Percentiles rank a stretch among this genome's conserved stretches.
These are phyloP conservation scores for Monosporozyma solicola DNA, from an alignment of 805 yeast genomes.

Conservation along the genomic window DNA sequence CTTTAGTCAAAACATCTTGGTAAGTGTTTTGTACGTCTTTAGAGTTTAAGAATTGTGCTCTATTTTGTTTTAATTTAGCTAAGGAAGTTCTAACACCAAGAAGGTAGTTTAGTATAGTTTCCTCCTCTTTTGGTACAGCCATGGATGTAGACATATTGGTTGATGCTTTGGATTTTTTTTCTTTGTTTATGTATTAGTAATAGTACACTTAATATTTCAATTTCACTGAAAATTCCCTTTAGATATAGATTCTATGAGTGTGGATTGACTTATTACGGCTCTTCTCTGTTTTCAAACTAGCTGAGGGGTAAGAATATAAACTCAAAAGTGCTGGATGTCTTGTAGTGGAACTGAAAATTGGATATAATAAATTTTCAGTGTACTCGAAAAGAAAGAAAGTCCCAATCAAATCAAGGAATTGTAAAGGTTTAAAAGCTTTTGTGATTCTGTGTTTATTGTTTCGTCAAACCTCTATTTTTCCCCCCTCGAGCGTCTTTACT, in stretches of 20 bases:
- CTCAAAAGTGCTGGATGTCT: neutral
- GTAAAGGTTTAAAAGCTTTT: neutral
- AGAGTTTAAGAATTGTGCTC: slow-evolving; percentile 56
- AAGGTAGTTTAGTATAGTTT: slow-evolving; percentile 33
- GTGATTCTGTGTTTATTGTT: neutral
- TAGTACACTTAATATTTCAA: neutral
- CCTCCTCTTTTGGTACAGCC: slow-evolving; percentile 31
- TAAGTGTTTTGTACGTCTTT: slow-evolving; percentile 57
- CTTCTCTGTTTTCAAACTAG: neutral
- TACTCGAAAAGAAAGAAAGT: neutral
- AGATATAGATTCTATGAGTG: neutral
- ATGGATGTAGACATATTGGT: neutral
- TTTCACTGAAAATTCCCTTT: neutral
- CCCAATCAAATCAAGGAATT: neutral
- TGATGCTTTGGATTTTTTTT: neutral
- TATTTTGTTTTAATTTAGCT: slow-evolving; percentile 49
- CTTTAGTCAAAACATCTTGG: slow-evolving; percentile 44
- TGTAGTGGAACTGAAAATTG: neutral
- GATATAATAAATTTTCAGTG: neutral
- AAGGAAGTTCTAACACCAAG: slow-evolving; percentile 36
- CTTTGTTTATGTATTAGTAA: neutral
- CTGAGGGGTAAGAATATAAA: neutral
- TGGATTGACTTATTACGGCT: neutral
- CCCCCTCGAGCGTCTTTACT: neutral
- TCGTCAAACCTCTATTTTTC: neutral